Percentiles rank a stretch among this genome's conserved stretches.
Evolutionary conservation across 805 yeast species (phyloP).

Genomic region (Hanseniaspora occidentalis): DNA sequence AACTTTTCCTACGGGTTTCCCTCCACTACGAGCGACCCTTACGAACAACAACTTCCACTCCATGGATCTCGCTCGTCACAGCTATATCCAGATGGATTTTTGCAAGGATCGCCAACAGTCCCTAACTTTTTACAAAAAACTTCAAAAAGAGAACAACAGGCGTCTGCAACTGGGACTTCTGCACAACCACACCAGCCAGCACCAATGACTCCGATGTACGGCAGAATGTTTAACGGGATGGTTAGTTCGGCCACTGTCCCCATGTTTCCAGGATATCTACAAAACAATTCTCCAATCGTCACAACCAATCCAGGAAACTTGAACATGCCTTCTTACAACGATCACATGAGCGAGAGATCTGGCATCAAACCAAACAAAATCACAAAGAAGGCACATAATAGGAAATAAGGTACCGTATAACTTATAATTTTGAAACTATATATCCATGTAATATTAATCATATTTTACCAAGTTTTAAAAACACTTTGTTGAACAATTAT

Average conservation of each 20-base stretch:
- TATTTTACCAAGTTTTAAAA: no score
- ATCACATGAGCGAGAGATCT: not conserved
- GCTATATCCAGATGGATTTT: no score
- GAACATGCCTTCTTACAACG: not conserved
- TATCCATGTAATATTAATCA: no score
- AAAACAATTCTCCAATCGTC: not conserved
- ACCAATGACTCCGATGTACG: not conserved
- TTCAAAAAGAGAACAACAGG: not conserved
- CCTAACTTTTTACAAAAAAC: no score
- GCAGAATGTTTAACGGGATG: not conserved
- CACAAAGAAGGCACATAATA: not conserved
- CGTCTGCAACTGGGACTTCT: not conserved
- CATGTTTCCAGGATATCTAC: not conserved
- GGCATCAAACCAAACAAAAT: not conserved
- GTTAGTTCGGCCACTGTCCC: not conserved
- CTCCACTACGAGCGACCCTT: not conserved
- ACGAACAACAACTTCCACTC: not conserved
- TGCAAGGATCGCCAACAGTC: no score
- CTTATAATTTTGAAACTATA: no score
- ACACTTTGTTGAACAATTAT: no score
- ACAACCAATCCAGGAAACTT: not conserved
- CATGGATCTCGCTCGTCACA: no score
- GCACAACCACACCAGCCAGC: not conserved
- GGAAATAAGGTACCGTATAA: no score
- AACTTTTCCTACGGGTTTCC: not conserved